These are phyloP conservation scores for Cerrena zonata DNA, from an alignment of 1,284 basidiomycete species.

Conservation along the genomic window DNA sequence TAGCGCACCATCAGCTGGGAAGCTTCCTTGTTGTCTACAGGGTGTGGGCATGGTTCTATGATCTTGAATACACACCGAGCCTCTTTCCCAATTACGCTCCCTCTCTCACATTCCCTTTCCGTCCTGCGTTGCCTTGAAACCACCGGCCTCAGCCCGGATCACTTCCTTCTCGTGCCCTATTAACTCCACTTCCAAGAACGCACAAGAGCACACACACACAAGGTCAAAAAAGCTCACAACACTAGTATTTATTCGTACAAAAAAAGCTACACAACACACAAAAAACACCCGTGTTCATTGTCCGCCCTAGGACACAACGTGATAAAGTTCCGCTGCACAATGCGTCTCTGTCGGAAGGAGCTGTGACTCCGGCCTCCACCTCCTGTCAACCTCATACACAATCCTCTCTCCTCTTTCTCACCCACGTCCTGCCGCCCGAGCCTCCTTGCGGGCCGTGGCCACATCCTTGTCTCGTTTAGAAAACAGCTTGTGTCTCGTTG, in stretches of 20 bases:
- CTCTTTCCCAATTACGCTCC: not conserved
- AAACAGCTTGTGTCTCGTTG: conserved; percentile 73
- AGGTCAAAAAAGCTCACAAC: too few relatives aligned
- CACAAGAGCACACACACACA: too few relatives aligned
- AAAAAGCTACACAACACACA: not conserved
- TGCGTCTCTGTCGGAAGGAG: not conserved
- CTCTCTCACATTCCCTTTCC: not conserved
- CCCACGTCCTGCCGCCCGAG: conserved; percentile 19
- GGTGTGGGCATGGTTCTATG: not conserved
- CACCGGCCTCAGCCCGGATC: not conserved
- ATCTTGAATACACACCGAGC: not conserved
- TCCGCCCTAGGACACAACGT: not conserved
- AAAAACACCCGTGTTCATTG: not conserved
- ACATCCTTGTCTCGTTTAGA: conserved; percentile 72
- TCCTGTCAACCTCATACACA: not conserved
- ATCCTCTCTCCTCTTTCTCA: not conserved
- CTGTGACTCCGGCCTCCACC: not conserved
- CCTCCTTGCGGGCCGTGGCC: conserved; percentile 53
- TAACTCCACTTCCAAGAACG: too few relatives aligned
- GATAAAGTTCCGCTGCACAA: conserved; percentile 1
- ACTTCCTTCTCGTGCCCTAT: not conserved
- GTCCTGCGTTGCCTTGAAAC: not conserved
- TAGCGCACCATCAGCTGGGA: not conserved
- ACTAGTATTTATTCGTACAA: too few relatives aligned
- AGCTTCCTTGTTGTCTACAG: not conserved